Conservation (phyloP, 2,329 filamentous ascomycete genomes). For the Cercospora zeina region DNA sequence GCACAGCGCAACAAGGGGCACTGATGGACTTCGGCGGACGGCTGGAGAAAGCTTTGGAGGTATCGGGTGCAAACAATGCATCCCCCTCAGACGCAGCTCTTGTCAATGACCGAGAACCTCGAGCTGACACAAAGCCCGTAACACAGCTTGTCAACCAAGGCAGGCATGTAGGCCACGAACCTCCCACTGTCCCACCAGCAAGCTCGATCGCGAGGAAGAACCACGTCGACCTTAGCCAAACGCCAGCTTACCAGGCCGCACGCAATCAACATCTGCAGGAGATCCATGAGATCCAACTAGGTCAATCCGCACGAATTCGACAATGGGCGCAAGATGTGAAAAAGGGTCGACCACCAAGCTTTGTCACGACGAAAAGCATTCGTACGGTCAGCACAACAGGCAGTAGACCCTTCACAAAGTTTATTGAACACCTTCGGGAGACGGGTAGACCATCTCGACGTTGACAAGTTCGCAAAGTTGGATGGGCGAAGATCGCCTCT, state of each 20-base stretch:
- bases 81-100: neutral
- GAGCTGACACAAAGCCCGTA: neutral
- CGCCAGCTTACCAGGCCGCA: conserved; percentile 8
- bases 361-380: neutral
- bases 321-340: conserved; percentile 9
- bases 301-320: conserved; percentile 1
- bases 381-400: conserved; percentile 6
- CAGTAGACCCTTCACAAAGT: conserved; percentile 17
- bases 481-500: neutral
- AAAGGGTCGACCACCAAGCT: conserved; percentile 12
- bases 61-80: neutral
- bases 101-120: neutral
- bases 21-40: neutral
- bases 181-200: conserved; percentile 4
- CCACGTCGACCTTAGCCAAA: conserved; percentile 1
- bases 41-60: neutral
- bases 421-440: conserved; percentile 11
- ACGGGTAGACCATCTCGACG: conserved; percentile 13
- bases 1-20: neutral
- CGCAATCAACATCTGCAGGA: neutral
- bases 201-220: conserved; percentile 6
- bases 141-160: neutral
- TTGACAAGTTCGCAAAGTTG: neutral
- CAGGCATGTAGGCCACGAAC: neutral
- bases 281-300: neutral